These are phyloP conservation scores for Xylaria telfairii DNA, from an alignment of 495 filamentous ascomycete species.

Conservation along the genomic window DNA sequence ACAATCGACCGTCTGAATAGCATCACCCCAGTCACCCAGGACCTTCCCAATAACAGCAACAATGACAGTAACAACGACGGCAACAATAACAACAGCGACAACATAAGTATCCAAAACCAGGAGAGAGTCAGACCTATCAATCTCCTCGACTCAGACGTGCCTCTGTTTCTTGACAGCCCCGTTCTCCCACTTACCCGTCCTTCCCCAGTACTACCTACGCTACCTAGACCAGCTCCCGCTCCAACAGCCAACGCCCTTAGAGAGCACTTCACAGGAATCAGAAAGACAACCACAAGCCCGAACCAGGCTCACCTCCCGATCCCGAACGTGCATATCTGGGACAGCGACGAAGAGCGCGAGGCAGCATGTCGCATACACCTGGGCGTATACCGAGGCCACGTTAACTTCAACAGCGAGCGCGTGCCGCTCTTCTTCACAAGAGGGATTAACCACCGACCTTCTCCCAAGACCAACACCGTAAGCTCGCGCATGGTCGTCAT, in stretches of 20 bases:
- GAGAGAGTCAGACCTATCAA: neutral
- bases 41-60: neutral
- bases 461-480: neutral
- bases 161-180: neutral
- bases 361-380: neutral
- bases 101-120: neutral
- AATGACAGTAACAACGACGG: no score
- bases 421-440: neutral
- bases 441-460: neutral
- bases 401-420: neutral
- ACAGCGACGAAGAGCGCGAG: neutral
- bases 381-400: neutral
- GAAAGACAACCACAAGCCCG: neutral
- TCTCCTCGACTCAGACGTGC: neutral
- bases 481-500: constrained; percentile 15
- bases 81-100: no score
- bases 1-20: neutral
- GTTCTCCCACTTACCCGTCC: no score
- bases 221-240: neutral
- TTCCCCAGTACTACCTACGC: neutral
- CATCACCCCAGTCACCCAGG: neutral
- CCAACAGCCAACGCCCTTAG: no score
- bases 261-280: neutral
- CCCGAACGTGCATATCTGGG: neutral
- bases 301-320: neutral